phyloP scores from a whole-genome alignment of 768 basidiomycete species.

The Mycena pura region DNA sequence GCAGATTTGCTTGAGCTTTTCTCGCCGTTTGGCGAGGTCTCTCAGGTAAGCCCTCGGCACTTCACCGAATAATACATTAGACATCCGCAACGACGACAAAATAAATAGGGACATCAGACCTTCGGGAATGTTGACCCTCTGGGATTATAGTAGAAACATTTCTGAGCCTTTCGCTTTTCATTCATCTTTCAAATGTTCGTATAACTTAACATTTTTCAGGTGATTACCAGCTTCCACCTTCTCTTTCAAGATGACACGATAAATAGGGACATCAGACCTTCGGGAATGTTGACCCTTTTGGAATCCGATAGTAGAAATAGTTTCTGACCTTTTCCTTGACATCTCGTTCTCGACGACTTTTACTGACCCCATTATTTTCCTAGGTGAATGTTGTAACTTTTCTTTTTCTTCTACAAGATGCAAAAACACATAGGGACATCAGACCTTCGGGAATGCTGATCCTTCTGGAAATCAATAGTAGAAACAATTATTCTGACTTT shows the following conservation, averaged over 20 bases:
- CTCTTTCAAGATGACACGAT: constrained; percentile 47
- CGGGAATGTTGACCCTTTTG: constrained; percentile 63
- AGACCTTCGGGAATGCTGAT: constrained; percentile 48
- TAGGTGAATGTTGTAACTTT: constrained; percentile 38
- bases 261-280: constrained; percentile 73
- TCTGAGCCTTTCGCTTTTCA: constrained; percentile 27
- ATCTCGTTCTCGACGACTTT: neutral
- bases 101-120: constrained; percentile 73
- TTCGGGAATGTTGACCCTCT: constrained; percentile 64
- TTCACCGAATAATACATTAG: neutral
- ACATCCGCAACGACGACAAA: constrained; percentile 45
- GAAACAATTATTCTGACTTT: constrained; percentile 46
- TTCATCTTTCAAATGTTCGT: constrained; percentile 11
- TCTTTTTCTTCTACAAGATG: constrained; percentile 32
- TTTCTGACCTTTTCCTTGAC: constrained; percentile 36
- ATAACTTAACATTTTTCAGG: constrained; percentile 39
- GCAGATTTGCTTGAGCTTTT: constrained; percentile 73
- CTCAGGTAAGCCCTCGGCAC: constrained; percentile 63
- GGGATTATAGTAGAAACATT: constrained; percentile 71
- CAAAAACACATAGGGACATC: constrained; percentile 44
- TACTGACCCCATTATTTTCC: constrained; percentile 5
- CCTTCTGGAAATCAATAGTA: constrained; percentile 52
- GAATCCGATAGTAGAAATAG: constrained; percentile 71
- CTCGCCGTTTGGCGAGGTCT: constrained; percentile 69
- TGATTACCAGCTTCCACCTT: constrained; percentile 36